Percentiles rank a stretch among this genome's conserved stretches.
Conservation (phyloP, 306 rosid genomes). For the Malus orientalis region DNA sequence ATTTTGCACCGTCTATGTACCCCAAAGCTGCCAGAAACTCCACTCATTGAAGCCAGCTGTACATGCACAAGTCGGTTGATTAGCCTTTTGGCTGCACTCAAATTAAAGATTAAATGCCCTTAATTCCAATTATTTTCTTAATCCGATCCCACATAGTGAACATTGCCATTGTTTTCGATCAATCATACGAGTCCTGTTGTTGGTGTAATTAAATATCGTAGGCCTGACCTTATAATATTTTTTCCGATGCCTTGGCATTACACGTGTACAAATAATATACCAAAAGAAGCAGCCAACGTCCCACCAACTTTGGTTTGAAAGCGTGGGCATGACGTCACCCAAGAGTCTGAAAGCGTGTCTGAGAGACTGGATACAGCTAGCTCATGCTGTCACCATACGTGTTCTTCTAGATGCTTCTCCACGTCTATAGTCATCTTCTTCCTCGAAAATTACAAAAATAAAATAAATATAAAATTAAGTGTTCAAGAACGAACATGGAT, state of each 20-base stretch:
- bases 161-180: not conserved
- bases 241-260: not conserved
- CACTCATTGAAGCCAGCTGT: not conserved
- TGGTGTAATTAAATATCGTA: not conserved
- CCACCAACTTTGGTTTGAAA: not conserved
- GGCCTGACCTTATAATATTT: not conserved
- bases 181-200: not conserved
- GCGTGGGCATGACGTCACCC: constrained; percentile 16
- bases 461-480: too few species aligned
- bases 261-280: not conserved
- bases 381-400: constrained; percentile 26
- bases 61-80: not conserved
- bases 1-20: too few species aligned
- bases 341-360: not conserved
- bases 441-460: not conserved
- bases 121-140: too few species aligned
- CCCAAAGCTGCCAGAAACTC: not conserved
- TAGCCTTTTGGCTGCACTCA: too few species aligned
- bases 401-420: constrained; percentile 13
- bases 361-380: constrained; percentile 30
- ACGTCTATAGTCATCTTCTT: not conserved
- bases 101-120: too few species aligned
- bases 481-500: too few species aligned
- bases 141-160: not conserved
- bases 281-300: not conserved